Evolutionary conservation across 768 basidiomycete species (phyloP), one percentile per base, ranked within the genome.

Genomic region (Tulasnella sp.): DNA sequence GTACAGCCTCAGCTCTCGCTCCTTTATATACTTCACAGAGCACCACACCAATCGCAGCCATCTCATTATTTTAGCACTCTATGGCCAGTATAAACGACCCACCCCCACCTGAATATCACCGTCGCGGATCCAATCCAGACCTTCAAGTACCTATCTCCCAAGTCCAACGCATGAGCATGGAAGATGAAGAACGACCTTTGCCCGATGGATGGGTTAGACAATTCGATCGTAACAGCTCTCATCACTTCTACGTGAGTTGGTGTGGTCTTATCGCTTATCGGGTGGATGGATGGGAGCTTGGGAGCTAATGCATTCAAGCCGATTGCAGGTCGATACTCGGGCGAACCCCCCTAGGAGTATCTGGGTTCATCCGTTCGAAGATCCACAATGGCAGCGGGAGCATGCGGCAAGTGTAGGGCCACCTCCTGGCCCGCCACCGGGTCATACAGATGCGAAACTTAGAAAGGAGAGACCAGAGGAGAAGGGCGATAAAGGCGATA

Each of bases 341-440:
- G 78, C 80, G 0, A 73, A 68, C 7, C 85, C 86, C 7, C 80
- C 83, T 1, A 78, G 85, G 0, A 75, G 80, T 0, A 86, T 81
- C 65, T 88, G 85, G 86, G 74, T 75, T 1, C 85, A 88, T 66
- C 85, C 86, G 1, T 79, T 79, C 60, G 82, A 86, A 58, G 84
- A 86, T 67, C 78, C 82, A 48, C 74, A 79, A 53, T 86, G 77
- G 68, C 73, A 85, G n/a, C 64, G 61, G 3, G 76, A 79, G 48
- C 78, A 84, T 62, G 34, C 34, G 34, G 34, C 34, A 15, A 38
- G 15, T 15, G 60, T 23, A 29, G 19, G 69, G 60, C 32, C 66
- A 8, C 56, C 56, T 23, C 32, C 63, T 21, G 26, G 51, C n/a
- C 51, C 51, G 9, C 51, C 51, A 52, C 29, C 51, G 21, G 32